Conservation (phyloP, 805 yeast genomes). For the Schizosaccharomyces lindneri region DNA sequence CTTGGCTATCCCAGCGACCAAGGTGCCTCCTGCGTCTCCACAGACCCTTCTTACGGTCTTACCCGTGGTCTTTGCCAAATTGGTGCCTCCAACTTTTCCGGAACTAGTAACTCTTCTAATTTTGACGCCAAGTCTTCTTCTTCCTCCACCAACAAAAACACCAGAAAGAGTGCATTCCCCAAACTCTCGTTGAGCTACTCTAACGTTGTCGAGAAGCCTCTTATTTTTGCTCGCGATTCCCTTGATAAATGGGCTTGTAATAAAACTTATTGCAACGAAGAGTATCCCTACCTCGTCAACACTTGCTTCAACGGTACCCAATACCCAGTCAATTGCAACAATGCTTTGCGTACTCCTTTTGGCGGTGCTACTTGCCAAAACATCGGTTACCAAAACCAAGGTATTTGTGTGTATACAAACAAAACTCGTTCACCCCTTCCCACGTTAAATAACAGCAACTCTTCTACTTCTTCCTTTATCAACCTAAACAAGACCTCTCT, state of each 20-base stretch:
- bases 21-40: neutral
- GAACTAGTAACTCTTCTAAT: neutral
- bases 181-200: neutral
- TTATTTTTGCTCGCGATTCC: neutral
- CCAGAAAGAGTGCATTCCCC: neutral
- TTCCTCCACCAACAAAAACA: neutral
- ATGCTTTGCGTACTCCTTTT: neutral
- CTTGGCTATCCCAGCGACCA: neutral
- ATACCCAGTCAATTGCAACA: slow-evolving; percentile 1
- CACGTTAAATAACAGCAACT: too few species aligned
- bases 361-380: slow-evolving; percentile 2
- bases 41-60: neutral
- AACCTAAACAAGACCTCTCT: neutral
- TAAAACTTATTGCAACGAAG: neutral
- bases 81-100: neutral
- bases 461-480: neutral
- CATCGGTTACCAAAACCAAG: neutral
- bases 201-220: neutral
- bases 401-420: slow-evolving; percentile 1
- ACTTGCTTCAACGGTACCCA: slow-evolving; percentile 2
- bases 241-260: neutral
- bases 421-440: neutral
- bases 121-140: neutral
- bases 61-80: neutral
- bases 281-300: neutral